Conservation (phyloP, 352 stramenopile species). For the Plasmopara halstedii region DNA sequence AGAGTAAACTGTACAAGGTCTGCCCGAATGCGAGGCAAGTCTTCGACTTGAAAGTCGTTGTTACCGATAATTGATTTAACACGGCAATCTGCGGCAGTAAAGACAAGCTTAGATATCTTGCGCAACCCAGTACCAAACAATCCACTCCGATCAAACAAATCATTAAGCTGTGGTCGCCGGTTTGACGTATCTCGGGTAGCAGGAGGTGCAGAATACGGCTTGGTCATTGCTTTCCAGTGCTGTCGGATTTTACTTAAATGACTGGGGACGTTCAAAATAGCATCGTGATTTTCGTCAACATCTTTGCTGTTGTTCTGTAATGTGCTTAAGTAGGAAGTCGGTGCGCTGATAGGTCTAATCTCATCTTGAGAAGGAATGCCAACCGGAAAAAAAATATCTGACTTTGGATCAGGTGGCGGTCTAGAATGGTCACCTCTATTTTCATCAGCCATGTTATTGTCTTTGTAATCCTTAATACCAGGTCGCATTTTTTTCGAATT, state of each 20-base stretch:
- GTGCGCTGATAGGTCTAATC: constrained; percentile 11
- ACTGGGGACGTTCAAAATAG: neutral
- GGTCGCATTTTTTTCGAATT: neutral
- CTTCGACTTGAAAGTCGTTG: constrained; percentile 37
- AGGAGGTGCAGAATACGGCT: constrained; percentile 28
- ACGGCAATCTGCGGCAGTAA: constrained; percentile 41
- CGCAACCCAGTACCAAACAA: constrained; percentile 25
- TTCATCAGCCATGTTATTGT: neutral
- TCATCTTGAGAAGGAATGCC: no score
- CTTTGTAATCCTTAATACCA: neutral
- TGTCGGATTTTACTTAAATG: constrained; percentile 1
- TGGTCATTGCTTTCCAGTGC: constrained; percentile 10
- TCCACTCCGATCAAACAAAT: constrained; percentile 27
- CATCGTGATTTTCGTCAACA: constrained; percentile 3
- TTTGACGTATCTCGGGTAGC: constrained; percentile 1
- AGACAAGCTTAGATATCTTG: constrained; percentile 50
- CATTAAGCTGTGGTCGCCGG: constrained; percentile 13
- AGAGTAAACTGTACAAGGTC: constrained; percentile 34
- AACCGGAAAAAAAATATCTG: neutral
- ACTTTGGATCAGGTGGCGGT: neutral
- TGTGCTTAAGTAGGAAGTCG: neutral
- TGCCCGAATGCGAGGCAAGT: constrained; percentile 14
- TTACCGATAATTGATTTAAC: constrained; percentile 60
- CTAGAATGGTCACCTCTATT: neutral
- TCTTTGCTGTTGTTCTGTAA: constrained; percentile 3